Evolutionary conservation across 495 filamentous ascomycete genomes (phyloP), one percentile per base, ranked within the genome.

Genomic region (Trichocladium uniseriatum): DNA sequence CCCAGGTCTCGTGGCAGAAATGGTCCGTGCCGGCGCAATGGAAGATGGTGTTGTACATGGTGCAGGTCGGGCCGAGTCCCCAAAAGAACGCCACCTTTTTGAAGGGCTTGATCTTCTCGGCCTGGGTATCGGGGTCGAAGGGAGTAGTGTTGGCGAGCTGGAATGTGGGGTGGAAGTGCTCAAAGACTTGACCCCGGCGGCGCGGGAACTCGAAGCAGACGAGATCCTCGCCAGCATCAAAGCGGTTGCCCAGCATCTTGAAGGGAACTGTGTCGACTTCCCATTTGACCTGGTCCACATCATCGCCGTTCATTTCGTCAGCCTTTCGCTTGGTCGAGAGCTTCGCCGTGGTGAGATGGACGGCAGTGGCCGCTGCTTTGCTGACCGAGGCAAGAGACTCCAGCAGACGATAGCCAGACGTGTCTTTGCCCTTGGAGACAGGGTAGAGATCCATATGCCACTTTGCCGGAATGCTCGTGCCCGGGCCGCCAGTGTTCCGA

Each of bases 161-260:
- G 48, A 47, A 20, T 0, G 38, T 6, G 3, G n/a, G 29, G 22
- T 50, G 39, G n/a, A 38, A 54, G 20, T 46, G 38, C 20, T 18
- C 45, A 10, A 20, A 43, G 10, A 6, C 2, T 7, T 3, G 3
- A 3, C 18, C 19, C 6, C 16, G 11, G 14, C 15, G 32, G 8
- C 21, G 31, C 3, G n/a, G 21, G 7, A 57, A 41, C 3, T 51
- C 15, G 19, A 57, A 0, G 7, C 36, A 24, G 9, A 54, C 37
- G 1, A 57, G 38, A 13, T 57, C 55, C 1, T 37, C 31, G 3
- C 24, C 39, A 11, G 16, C 16, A 20, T 54, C 43, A 3, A 48
- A 28, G 13, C 7, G 22, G 9, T 15, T 19, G 3, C 3, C 5
- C 0, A 35, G 14, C 3, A 3, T 11, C 2, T 11, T 32, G 34